Percentiles rank a stretch among this genome's conserved stretches.
These are phyloP conservation scores for Trichopus zeylanicus DNA, from an alignment of 116 monocot species.

Conservation along the genomic window DNA sequence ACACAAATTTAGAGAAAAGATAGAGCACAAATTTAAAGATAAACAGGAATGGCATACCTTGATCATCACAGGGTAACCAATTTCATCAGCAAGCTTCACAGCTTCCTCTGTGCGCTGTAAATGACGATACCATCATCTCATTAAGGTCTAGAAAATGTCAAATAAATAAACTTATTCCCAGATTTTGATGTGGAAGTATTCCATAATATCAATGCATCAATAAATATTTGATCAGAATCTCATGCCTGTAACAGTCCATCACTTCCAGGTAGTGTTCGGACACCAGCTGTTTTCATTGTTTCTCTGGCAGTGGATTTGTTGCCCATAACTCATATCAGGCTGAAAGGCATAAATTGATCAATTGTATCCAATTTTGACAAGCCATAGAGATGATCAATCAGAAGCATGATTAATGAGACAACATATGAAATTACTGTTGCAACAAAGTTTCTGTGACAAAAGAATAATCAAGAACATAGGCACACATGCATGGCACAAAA, in stretches of 20 bases:
- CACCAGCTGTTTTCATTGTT: conserved; percentile 98
- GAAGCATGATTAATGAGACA: too few relatives aligned
- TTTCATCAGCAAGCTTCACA: conserved; percentile 60
- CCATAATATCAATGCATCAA: not conserved
- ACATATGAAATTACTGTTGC: too few relatives aligned
- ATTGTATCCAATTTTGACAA: too few relatives aligned
- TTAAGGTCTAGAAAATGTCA: too few relatives aligned
- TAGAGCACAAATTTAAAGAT: too few relatives aligned
- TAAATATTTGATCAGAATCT: not conserved
- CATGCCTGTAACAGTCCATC: conserved; percentile 85
- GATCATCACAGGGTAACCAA: conserved; percentile 96
- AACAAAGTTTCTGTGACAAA: too few relatives aligned
- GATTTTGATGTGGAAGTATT: not conserved
- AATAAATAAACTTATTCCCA: too few relatives aligned
- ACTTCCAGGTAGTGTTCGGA: conserved; percentile 94
- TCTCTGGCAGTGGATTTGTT: conserved; percentile 97
- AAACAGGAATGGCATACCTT: conserved; percentile 38
- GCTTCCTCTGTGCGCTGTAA: conserved; percentile 87
- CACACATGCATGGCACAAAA: too few relatives aligned
- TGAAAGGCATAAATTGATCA: conserved; percentile 11
- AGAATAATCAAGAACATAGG: too few relatives aligned
- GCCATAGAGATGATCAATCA: too few relatives aligned
- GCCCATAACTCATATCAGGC: conserved; percentile 91
- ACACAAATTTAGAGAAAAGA: too few relatives aligned
- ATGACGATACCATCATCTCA: too few relatives aligned